A percentile compares a stretch with the other conserved stretches of the same genome.
phyloP scores from a whole-genome alignment of 116 monocot species.

The Trichopus zeylanicus region DNA sequence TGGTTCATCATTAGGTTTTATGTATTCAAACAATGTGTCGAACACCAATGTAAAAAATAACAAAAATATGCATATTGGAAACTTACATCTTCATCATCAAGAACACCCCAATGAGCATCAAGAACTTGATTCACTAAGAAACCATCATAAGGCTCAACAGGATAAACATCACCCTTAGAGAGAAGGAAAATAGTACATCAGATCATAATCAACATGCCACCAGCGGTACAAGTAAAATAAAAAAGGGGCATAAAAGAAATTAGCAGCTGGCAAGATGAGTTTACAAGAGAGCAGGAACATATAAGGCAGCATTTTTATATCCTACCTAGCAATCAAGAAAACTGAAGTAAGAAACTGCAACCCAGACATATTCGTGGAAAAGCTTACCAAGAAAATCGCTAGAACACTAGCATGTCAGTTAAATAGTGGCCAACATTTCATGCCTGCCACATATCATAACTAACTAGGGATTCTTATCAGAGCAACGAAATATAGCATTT shows the following conservation, averaged over 20 bases:
- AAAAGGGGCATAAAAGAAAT: neutral
- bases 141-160: conserved; percentile 73
- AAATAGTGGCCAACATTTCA: neutral
- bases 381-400: neutral
- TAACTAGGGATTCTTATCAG: too few relatives aligned
- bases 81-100: conserved; percentile 89
- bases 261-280: neutral
- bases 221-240: neutral
- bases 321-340: too few relatives aligned
- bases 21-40: neutral
- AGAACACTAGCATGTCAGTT: neutral
- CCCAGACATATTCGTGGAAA: too few relatives aligned
- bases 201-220: neutral
- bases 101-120: conserved; percentile 98
- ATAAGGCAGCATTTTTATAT: too few relatives aligned
- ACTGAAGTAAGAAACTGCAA: too few relatives aligned
- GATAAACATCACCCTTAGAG: conserved; percentile 92
- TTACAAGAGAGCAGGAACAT: neutral
- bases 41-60: neutral
- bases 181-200: neutral
- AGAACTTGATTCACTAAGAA: conserved; percentile 72
- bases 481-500: too few relatives aligned
- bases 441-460: neutral
- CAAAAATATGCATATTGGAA: neutral
- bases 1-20: neutral